Evolutionary conservation across 192 early-diverging fungal species (phyloP).

Genomic region (Phlyctochytrium planicorne): DNA sequence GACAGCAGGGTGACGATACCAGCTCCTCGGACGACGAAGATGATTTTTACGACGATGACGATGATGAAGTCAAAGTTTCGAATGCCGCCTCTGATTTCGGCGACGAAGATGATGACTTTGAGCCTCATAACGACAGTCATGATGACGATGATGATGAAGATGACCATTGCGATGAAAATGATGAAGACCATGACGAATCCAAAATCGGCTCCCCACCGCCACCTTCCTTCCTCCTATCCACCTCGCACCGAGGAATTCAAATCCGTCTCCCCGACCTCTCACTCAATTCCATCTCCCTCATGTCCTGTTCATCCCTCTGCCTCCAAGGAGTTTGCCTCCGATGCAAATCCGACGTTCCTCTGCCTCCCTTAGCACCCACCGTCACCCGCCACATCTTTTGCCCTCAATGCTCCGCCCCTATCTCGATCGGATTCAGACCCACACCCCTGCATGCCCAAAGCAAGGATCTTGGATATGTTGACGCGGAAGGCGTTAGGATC

Average conservation of each 20-base stretch:
- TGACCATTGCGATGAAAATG: conserved; percentile 31
- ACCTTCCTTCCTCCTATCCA: conserved; percentile 20
- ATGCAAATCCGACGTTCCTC: conserved; percentile 67
- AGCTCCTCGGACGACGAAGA: conserved; percentile 12
- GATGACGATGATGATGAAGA: conserved; percentile 2
- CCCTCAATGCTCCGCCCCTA: conserved; percentile 48
- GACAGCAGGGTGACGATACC: not conserved
- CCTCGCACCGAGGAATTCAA: conserved; percentile 65
- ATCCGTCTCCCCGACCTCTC: conserved; percentile 63
- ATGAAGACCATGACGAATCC: conserved; percentile 1
- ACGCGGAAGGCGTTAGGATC: conserved; percentile 66
- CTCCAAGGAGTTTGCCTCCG: conserved; percentile 70
- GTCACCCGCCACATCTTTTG: conserved; percentile 38
- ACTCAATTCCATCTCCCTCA: conserved; percentile 65
- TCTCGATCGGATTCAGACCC: conserved; percentile 61
- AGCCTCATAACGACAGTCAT: conserved; percentile 22
- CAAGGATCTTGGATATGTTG: conserved; percentile 66
- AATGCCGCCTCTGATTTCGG: conserved; percentile 30
- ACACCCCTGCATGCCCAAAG: conserved; percentile 59
- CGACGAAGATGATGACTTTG: conserved; percentile 19
- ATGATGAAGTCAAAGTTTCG: conserved; percentile 27
- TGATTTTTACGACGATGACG: conserved; percentile 28
- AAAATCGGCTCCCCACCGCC: conserved; percentile 9
- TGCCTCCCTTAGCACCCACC: conserved; percentile 13
- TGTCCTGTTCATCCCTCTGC: conserved; percentile 64